These are phyloP conservation scores for Hirsutella minnesotensis DNA, from an alignment of 2,329 filamentous ascomycete species.

Conservation along the genomic window DNA sequence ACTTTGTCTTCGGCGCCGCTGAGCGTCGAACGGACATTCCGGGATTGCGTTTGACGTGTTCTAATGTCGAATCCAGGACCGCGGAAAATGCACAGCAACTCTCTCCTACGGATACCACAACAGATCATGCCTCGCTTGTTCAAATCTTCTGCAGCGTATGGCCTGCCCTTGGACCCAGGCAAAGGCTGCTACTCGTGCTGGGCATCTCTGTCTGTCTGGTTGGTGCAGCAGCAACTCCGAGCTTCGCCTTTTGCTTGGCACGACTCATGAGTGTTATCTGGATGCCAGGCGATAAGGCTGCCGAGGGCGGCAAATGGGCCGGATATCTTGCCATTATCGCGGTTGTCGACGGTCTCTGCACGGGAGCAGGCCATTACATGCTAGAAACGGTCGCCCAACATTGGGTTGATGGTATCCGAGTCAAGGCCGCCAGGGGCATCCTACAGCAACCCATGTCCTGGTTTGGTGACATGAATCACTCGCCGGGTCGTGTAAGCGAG, in stretches of 20 bases:
- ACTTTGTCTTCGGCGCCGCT: slow-evolving; percentile 11
- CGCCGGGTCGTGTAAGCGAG: slow-evolving; percentile 50
- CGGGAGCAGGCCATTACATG: slow-evolving; percentile 56
- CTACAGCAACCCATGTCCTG: slow-evolving; percentile 66
- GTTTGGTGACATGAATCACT: slow-evolving; percentile 62
- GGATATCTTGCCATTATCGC: slow-evolving; percentile 58
- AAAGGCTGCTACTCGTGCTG: slow-evolving; percentile 42
- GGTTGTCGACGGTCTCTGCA: slow-evolving; percentile 50
- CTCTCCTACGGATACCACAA: background rate
- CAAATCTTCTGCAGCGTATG: slow-evolving; percentile 43
- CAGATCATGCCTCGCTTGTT: background rate
- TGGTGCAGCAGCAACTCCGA: slow-evolving; percentile 56
- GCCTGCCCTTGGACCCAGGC: slow-evolving; percentile 43
- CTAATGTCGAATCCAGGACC: background rate
- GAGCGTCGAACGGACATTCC: slow-evolving; percentile 18
- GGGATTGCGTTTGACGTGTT: slow-evolving; percentile 4
- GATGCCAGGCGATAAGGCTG: slow-evolving; percentile 31
- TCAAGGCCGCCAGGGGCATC: slow-evolving; percentile 55
- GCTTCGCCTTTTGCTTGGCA: slow-evolving; percentile 67
- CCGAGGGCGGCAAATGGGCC: slow-evolving; percentile 52
- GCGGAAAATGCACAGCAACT: background rate
- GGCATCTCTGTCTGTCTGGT: slow-evolving; percentile 51
- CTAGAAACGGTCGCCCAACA: slow-evolving; percentile 60
- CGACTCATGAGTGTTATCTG: slow-evolving; percentile 63
- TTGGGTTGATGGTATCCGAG: slow-evolving; percentile 66